phyloP scores from a whole-genome alignment of 306 rosid species.

The Prunus persica region DNA sequence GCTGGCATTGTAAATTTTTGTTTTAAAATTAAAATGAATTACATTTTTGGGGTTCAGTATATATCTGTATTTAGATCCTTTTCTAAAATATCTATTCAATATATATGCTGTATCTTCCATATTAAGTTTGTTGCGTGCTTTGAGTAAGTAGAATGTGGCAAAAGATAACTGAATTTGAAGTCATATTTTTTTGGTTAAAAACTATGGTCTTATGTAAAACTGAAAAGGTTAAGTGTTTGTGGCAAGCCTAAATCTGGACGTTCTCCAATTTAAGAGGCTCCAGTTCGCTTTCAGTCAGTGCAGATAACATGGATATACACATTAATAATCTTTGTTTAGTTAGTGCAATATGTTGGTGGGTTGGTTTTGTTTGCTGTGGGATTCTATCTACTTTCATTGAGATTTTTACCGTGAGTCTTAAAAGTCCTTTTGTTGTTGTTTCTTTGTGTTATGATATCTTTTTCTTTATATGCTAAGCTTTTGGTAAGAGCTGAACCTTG shows the following conservation, averaged over 20 bases:
- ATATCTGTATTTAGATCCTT: too few relatives aligned
- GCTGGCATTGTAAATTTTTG: not conserved
- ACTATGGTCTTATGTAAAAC: not conserved
- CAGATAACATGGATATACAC: not conserved
- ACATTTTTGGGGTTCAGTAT: not conserved
- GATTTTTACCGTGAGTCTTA: not conserved
- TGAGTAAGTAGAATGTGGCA: not conserved
- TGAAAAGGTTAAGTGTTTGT: not conserved
- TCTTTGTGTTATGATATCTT: not conserved
- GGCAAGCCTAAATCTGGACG: not conserved
- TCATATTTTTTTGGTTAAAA: not conserved
- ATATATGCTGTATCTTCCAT: not conserved
- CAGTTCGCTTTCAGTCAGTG: not conserved
- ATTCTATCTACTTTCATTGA: not conserved
- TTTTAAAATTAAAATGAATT: not conserved
- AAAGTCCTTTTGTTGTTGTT: not conserved
- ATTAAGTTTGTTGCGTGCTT: not conserved
- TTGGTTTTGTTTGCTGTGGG: conserved; percentile 1
- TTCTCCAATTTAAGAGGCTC: not conserved
- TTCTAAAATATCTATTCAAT: too few relatives aligned
- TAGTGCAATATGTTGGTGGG: not conserved
- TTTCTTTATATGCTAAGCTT: not conserved
- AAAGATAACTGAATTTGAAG: not conserved
- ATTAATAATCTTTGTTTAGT: not conserved
- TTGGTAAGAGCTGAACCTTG: conserved; percentile 11